Base-by-base conservation (phyloP, 306 rosid genomes). In the Lathyrus oleraceus region DNA sequence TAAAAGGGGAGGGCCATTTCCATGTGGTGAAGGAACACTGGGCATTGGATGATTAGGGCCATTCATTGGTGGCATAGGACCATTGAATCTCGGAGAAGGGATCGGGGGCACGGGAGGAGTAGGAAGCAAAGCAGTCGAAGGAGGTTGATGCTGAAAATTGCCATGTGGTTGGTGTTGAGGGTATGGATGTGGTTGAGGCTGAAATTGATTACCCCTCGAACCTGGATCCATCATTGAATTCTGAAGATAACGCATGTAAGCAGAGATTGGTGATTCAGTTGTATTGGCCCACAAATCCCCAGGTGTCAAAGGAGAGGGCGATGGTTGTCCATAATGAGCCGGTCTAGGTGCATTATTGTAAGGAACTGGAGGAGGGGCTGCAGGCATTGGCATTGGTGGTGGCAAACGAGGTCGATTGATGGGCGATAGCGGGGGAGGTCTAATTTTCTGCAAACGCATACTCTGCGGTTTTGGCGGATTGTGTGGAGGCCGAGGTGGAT, bases 221-320 rank as follows among this genome's bases (percentile, higher is more conserved):
- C 86, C 76, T 16, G 96, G 93, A 76, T 85, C 91, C 17, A 82
- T 35, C 40, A 87, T 84, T 19, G 98, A 88, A 77, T 44, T 81
- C 56, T 93, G 96, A 81, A 93, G 98, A 81, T 88, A 93, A 5
- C 88, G 85, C 98, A 93, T 88, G 71, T 93, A 93, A 23, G 97
- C 96, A 1, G 98, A 84, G 71, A 93, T 88, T 8, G 98, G 98
- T 39, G 97, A 88, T 71, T 90, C 98, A 8, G 94, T 81, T 8
- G 90, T 75, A 75, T 82, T 85, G 17, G 85, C 51, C 95, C 95
- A 83, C 53, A 51, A 54, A 65, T 87, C 88, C 6, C 87, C 90
- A 4, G 85, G 82, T 2, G 79, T 73, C 61, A 56, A 57, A 57
- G 72, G 87, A 27, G 61, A 65, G 0, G 90, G 85, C 0, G 87